These are phyloP conservation scores for Stevia rebaudiana DNA, from an alignment of 140 eudicot genomes.

Conservation along the genomic window DNA sequence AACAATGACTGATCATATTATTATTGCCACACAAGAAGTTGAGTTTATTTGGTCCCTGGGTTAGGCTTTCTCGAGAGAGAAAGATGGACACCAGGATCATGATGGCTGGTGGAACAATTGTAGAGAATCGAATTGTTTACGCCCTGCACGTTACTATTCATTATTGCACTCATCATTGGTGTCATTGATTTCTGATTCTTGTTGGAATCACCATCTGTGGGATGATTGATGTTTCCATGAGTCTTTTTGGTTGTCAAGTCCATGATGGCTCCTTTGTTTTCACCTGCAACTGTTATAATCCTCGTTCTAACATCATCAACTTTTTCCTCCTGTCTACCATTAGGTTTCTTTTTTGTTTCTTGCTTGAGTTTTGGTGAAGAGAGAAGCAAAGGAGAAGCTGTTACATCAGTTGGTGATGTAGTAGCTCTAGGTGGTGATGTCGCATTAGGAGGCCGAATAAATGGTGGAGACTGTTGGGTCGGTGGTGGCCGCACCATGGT, in stretches of 20 bases:
- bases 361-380: too few species aligned
- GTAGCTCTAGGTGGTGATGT: too few species aligned
- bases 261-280: constrained; percentile 89
- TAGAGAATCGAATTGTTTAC: constrained; percentile 59
- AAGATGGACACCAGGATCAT: constrained; percentile 76
- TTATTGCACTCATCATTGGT: constrained; percentile 36
- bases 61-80: constrained; percentile 38
- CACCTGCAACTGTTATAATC: constrained; percentile 63
- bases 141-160: constrained; percentile 86
- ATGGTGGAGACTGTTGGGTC: too few species aligned
- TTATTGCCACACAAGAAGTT: too few species aligned
- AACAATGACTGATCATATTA: too few species aligned
- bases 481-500: too few species aligned
- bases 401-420: too few species aligned
- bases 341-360: too few species aligned
- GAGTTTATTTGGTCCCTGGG: neutral
- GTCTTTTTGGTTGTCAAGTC: constrained; percentile 42
- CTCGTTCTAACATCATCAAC: constrained; percentile 42
- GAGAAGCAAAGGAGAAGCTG: too few species aligned
- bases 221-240: constrained; percentile 1
- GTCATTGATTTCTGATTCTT: constrained; percentile 13
- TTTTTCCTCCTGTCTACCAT: too few species aligned
- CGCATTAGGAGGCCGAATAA: too few species aligned
- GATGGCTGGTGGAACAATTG: constrained; percentile 44
- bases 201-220: constrained; percentile 8